phyloP scores from a whole-genome alignment of 768 basidiomycete genomes.

The Russula brevipes region DNA sequence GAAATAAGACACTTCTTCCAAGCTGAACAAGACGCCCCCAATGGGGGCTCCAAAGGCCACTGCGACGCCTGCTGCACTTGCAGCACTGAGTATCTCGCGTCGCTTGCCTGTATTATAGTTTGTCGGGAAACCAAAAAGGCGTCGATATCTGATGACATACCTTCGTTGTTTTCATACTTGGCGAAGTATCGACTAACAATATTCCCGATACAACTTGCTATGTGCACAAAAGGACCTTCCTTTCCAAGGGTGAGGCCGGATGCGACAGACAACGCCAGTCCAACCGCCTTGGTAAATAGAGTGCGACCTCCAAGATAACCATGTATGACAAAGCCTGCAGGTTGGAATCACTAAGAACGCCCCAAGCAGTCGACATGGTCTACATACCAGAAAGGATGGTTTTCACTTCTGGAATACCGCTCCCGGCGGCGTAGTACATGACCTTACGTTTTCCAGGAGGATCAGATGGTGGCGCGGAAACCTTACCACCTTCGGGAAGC shows the following conservation, averaged over 20 bases:
- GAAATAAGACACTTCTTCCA: slow-evolving; percentile 96
- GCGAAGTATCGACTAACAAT: slow-evolving; percentile 78
- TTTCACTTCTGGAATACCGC: slow-evolving; percentile 96
- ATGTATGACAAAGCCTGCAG: slow-evolving; percentile 86
- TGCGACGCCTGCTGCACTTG: slow-evolving; percentile 95
- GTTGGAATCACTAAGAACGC: slow-evolving; percentile 19
- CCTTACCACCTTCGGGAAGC: slow-evolving; percentile 22
- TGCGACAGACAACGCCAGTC: slow-evolving; percentile 84
- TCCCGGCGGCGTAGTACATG: slow-evolving; percentile 92
- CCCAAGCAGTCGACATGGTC: background rate
- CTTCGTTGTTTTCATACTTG: slow-evolving; percentile 97
- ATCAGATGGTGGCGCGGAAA: slow-evolving; percentile 26
- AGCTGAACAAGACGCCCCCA: slow-evolving; percentile 84
- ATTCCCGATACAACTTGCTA: slow-evolving; percentile 89
- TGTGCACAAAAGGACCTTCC: slow-evolving; percentile 84
- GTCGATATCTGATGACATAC: slow-evolving; percentile 30
- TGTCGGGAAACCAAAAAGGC: background rate
- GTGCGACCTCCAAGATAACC: slow-evolving; percentile 92
- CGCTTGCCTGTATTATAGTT: slow-evolving; percentile 61
- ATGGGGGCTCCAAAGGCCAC: slow-evolving; percentile 98
- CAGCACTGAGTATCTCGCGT: slow-evolving; percentile 91
- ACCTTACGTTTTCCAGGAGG: slow-evolving; percentile 51
- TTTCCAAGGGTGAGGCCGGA: slow-evolving; percentile 85
- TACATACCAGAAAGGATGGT: slow-evolving; percentile 75
- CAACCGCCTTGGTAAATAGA: slow-evolving; percentile 84